A percentile compares a stretch with the other conserved stretches of the same genome.
These are phyloP conservation scores for Geotrichum fermentans DNA, from an alignment of 1,139 yeast genomes.

Conservation along the genomic window DNA sequence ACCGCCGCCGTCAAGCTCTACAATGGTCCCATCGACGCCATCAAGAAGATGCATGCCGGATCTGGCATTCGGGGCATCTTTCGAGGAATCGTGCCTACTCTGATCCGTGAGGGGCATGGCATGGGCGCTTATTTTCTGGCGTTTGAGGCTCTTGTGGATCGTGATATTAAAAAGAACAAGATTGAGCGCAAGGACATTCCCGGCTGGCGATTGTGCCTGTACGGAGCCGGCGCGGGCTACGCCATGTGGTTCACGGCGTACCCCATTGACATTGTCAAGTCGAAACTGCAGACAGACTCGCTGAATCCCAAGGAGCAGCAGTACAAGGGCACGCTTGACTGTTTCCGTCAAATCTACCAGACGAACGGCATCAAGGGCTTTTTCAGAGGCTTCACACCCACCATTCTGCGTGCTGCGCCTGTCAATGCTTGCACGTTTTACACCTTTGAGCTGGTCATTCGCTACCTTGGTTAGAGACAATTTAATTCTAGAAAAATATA, in stretches of 20 bases:
- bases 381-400: conserved; percentile 83
- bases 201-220: conserved; percentile 76
- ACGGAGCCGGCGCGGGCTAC: conserved; percentile 83
- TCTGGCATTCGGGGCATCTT: conserved; percentile 60
- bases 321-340: conserved; percentile 51
- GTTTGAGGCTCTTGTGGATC: conserved; percentile 75
- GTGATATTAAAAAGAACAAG: conserved; percentile 47
- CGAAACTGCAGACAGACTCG: conserved; percentile 79
- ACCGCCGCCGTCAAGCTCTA: conserved; percentile 47
- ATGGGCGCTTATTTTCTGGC: conserved; percentile 85
- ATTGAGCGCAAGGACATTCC: conserved; percentile 63
- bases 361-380: conserved; percentile 68
- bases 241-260: conserved; percentile 77
- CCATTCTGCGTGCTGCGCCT: conserved; percentile 91
- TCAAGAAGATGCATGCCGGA: conserved; percentile 52
- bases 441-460: conserved; percentile 77
- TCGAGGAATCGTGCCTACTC: conserved; percentile 75
- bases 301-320: conserved; percentile 46
- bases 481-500: not conserved
- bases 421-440: conserved; percentile 95
- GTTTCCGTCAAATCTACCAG: conserved; percentile 49
- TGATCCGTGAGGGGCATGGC: conserved; percentile 79
- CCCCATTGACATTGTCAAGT: conserved; percentile 82
- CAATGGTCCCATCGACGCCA: conserved; percentile 77
- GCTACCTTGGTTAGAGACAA: conserved; percentile 29